Base-by-base conservation (phyloP, 352 stramenopile species). In the Blastocystis hominis region DNA sequence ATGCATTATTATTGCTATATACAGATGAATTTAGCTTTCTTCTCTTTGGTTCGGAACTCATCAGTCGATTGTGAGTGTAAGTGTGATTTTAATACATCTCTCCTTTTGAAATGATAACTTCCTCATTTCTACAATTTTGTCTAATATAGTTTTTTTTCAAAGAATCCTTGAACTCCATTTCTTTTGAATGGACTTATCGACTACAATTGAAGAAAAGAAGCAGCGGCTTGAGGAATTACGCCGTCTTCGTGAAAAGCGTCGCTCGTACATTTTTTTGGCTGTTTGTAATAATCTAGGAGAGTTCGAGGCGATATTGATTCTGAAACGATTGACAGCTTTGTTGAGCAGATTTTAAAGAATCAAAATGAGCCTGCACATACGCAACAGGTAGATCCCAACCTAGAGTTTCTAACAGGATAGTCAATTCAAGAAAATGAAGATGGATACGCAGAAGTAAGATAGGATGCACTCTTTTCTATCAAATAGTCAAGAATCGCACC, bases 181-280 rank as follows among this genome's bases (percentile, higher is more conserved):
- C 42, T 46, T n/a, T 44, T 7, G n/a, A 46, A 75, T 75, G 63
- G n/a, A 77, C 55, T 15, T 77, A 54, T 53, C n/a, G 7, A 53
- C 50, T 5, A 84, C 3, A 30, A 84, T 84, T 47, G 72, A 84
- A 30, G 72, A 64, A 44, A 84, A 84, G 72, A 84, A 84, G 55
- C 50, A 66, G 55, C 46, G 72, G 9, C 54, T 84, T 6, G 72
- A 84, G 55, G 72, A 84, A 42, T 47, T 84, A 53, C 72, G 72
- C 10, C 50, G 55, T n/a, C 40, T 84, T 24, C 54, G 72, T 47
- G 44, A 66, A 40, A 50, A 84, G 17, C 46, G 72, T 20, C 9
- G n/a, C n/a, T 36, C 53, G 72, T 84, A 56, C 3, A 30, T 44
- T n/a, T 5, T 1, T 42, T 2, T 34, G 3, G 3, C 36, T 13